phyloP scores from a whole-genome alignment of 176 grass and related monocot species.

The Oryza meridionalis region DNA sequence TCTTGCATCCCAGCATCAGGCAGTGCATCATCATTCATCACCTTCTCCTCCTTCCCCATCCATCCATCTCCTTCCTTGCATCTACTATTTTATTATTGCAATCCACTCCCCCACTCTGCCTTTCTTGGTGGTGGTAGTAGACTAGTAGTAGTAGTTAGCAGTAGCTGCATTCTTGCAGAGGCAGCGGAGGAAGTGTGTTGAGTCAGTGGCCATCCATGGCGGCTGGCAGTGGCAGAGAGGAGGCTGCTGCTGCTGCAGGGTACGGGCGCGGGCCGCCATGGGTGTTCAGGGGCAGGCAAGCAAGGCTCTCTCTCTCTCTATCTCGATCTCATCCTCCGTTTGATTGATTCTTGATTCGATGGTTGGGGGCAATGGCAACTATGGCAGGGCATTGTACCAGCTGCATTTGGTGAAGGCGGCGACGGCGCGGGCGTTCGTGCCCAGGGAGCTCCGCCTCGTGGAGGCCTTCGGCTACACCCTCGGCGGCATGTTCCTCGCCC shows the following conservation, averaged over 20 bases:
- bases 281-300: constrained; percentile 94
- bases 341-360: no score
- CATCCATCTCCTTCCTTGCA: neutral
- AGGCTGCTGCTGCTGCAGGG: constrained; percentile 36
- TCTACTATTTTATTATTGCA: neutral
- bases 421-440: constrained; percentile 82
- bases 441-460: constrained; percentile 76
- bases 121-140: neutral
- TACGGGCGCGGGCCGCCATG: constrained; percentile 78
- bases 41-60: neutral
- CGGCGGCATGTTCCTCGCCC: constrained; percentile 92
- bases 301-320: constrained; percentile 5
- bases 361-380: neutral
- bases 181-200: neutral
- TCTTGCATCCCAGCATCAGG: constrained; percentile 43
- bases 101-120: neutral
- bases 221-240: neutral
- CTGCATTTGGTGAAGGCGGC: constrained; percentile 97
- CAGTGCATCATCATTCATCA: constrained; percentile 38
- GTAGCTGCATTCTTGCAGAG: neutral
- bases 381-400: constrained; percentile 82
- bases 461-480: constrained; percentile 96
- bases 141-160: neutral
- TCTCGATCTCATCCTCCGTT: no score
- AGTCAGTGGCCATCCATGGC: neutral